phyloP scores from a whole-genome alignment of 2,329 filamentous ascomycete species.

The Ilyonectria mors-panacis region DNA sequence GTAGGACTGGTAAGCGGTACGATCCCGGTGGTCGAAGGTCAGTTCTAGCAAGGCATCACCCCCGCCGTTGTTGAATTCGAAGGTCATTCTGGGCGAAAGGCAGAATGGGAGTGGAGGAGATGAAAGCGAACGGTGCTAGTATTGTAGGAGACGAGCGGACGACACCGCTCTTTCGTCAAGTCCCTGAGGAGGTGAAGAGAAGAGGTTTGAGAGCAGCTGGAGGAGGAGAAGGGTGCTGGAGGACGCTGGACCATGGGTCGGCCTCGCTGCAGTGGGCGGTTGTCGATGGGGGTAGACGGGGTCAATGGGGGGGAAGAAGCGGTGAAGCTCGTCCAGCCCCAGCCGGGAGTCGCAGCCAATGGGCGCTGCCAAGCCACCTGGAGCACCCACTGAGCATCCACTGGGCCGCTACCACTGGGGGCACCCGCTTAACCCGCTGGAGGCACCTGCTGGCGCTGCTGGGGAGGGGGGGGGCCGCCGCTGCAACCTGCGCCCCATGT shows the following conservation, averaged over 20 bases:
- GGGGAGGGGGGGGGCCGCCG: conserved; percentile 36
- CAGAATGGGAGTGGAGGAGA: conserved; percentile 52
- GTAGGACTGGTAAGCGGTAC: conserved; percentile 58
- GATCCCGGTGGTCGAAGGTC: conserved; percentile 72
- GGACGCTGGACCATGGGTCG: conserved; percentile 45
- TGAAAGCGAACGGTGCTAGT: conserved; percentile 50
- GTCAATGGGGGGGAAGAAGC: conserved; percentile 51
- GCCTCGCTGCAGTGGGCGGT: conserved; percentile 45
- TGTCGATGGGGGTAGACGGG: conserved; percentile 46
- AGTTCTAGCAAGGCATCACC: conserved; percentile 74
- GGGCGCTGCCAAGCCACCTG: conserved; percentile 49
- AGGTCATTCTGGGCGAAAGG: conserved; percentile 64
- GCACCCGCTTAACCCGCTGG: conserved; percentile 43
- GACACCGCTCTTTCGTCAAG: conserved; percentile 63
- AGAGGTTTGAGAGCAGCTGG: conserved; percentile 48
- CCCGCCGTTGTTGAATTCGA: conserved; percentile 71
- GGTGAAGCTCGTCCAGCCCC: conserved; percentile 55
- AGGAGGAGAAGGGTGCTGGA: conserved; percentile 48
- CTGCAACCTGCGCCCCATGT: conserved; percentile 45
- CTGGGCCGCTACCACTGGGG: conserved; percentile 36
- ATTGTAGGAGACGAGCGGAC: conserved; percentile 55
- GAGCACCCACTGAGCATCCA: conserved; percentile 44
- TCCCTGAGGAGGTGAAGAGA: conserved; percentile 49
- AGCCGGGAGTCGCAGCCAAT: conserved; percentile 55
- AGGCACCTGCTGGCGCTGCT: conserved; percentile 37